Percentiles rank a stretch among this genome's conserved stretches.
These are phyloP conservation scores for Cystobasidium sp. DNA, from an alignment of 1,284 basidiomycete genomes.

Conservation along the genomic window DNA sequence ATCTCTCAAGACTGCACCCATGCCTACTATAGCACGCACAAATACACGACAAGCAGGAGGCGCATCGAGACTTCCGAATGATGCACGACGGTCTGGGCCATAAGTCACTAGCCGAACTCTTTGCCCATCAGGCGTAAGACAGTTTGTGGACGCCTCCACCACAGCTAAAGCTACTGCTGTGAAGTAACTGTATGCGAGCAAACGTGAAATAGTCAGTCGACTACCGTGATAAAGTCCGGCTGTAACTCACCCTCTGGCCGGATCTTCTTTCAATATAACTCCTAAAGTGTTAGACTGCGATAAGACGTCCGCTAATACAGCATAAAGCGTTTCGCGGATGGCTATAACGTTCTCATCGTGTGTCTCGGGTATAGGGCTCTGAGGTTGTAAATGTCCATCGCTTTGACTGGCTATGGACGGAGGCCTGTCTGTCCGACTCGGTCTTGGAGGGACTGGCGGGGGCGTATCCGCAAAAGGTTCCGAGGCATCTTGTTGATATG, in stretches of 20 bases:
- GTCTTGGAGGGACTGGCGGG: no score
- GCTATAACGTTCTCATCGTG: constrained; percentile 13
- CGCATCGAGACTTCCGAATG: constrained; percentile 11
- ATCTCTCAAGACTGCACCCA: constrained; percentile 2
- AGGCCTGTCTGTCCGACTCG: no score
- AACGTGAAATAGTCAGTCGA: neutral
- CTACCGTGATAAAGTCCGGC: neutral
- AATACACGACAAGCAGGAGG: constrained; percentile 22
- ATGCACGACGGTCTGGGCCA: neutral
- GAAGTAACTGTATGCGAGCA: constrained; percentile 6
- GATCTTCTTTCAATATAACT: constrained; percentile 13
- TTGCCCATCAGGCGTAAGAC: constrained; percentile 30
- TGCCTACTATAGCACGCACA: constrained; percentile 16
- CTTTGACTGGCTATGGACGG: no score
- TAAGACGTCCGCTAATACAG: constrained; percentile 32
- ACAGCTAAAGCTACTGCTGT: constrained; percentile 30
- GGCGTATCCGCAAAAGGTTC: no score
- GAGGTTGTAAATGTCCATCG: neutral
- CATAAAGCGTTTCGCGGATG: constrained; percentile 28
- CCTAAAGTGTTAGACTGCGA: constrained; percentile 6
- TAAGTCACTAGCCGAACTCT: constrained; percentile 9
- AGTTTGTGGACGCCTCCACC: constrained; percentile 21
- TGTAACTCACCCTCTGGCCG: constrained; percentile 23
- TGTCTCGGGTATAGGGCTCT: constrained; percentile 23
- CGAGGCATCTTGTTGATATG: no score